Percentiles rank a stretch among this genome's conserved stretches.
Evolutionary conservation across 768 basidiomycete species (phyloP).

Genomic region (Phlebiopsis gigantea): DNA sequence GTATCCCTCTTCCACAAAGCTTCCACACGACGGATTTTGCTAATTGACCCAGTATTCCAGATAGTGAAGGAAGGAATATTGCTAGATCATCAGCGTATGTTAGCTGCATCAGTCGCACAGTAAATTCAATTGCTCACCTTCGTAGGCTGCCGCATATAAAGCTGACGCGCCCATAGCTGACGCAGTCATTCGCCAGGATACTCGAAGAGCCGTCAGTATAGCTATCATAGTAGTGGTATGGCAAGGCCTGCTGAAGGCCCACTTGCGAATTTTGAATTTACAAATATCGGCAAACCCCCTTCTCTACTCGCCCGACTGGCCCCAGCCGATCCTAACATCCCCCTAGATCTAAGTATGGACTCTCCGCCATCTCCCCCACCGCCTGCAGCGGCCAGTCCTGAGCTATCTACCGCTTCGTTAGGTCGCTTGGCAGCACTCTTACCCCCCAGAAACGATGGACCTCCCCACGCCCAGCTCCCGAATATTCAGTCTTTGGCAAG

Average conservation of each 20-base stretch:
- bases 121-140: too few relatives aligned
- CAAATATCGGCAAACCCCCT: constrained; percentile 49
- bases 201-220: too few relatives aligned
- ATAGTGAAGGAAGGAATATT: too few relatives aligned
- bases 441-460: background rate
- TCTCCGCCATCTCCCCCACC: constrained; percentile 20
- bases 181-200: too few relatives aligned
- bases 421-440: background rate
- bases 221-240: too few relatives aligned
- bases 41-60: too few relatives aligned
- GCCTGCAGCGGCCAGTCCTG: constrained; percentile 4
- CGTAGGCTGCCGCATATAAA: too few relatives aligned
- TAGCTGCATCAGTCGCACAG: too few relatives aligned
- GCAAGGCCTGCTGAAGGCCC: background rate
- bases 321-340: constrained; percentile 21
- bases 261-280: constrained; percentile 29
- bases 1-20: too few relatives aligned
- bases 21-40: too few relatives aligned
- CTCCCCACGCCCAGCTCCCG: background rate
- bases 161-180: too few relatives aligned
- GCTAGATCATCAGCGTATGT: too few relatives aligned
- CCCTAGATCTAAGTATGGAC: constrained; percentile 15
- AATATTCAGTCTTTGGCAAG: background rate
- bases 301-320: constrained; percentile 48
- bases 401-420: background rate